Evolutionary conservation across 1,284 basidiomycete species (phyloP).

Genomic region (Ustilago xerochloae): DNA sequence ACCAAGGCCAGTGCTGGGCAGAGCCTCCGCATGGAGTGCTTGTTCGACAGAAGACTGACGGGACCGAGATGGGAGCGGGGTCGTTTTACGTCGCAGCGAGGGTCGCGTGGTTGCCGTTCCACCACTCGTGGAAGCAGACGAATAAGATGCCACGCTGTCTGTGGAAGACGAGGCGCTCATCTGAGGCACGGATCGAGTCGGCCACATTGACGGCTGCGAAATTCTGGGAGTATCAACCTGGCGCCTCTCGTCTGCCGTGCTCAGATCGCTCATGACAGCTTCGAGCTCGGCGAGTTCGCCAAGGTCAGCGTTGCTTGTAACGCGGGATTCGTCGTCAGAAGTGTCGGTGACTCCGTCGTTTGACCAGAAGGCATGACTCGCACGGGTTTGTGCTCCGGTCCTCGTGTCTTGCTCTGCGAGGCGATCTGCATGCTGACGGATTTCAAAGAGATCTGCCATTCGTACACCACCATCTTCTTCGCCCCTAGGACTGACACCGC

Average conservation of each 20-base stretch:
- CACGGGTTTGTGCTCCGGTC: neutral
- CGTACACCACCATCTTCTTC: slow-evolving; percentile 18
- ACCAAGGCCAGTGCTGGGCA: neutral
- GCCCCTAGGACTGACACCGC: neutral
- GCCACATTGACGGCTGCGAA: slow-evolving; percentile 23
- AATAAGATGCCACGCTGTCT: slow-evolving; percentile 15
- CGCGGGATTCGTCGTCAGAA: slow-evolving; percentile 50
- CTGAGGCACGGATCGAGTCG: slow-evolving; percentile 11
- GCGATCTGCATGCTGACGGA: slow-evolving; percentile 12
- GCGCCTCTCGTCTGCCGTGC: slow-evolving; percentile 21
- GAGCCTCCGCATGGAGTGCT: slow-evolving; percentile 1
- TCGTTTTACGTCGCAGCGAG: slow-evolving; percentile 30
- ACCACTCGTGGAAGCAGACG: slow-evolving; percentile 4
- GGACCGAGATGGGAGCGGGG: slow-evolving; percentile 32
- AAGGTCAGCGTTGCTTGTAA: slow-evolving; percentile 42
- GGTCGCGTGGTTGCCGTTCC: slow-evolving; percentile 7
- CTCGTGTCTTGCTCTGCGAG: neutral
- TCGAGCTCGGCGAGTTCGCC: slow-evolving; percentile 45
- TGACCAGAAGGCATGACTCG: slow-evolving; percentile 13
- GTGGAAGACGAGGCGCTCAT: slow-evolving; percentile 30
- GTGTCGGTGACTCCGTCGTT: slow-evolving; percentile 21
- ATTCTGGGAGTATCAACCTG: slow-evolving; percentile 30
- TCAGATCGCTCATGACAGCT: slow-evolving; percentile 35
- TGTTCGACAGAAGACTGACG: slow-evolving; percentile 43
- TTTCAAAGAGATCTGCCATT: slow-evolving; percentile 39